These are phyloP conservation scores for Lachancea thermotolerans DNA, from an alignment of 805 yeast species.

Conservation along the genomic window DNA sequence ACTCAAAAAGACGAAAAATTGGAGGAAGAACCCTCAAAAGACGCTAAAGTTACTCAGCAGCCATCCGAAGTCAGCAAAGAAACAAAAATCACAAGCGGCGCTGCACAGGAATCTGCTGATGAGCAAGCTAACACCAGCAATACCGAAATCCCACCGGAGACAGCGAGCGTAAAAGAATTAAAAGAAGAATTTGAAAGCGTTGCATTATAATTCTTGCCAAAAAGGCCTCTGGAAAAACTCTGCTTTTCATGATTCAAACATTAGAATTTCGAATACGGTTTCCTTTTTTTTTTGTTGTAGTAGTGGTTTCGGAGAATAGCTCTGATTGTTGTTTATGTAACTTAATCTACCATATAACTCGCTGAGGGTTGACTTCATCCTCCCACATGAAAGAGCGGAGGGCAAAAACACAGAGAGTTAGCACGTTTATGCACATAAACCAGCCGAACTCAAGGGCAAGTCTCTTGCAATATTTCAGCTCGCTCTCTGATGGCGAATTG, in stretches of 20 bases:
- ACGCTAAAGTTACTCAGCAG: too few relatives aligned
- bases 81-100: too few relatives aligned
- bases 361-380: constrained; percentile 52
- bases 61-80: too few relatives aligned
- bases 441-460: constrained; percentile 52
- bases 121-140: not conserved
- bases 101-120: not conserved
- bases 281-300: too few relatives aligned
- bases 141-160: not conserved
- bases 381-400: constrained; percentile 62
- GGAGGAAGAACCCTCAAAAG: too few relatives aligned
- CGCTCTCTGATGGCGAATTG: constrained; percentile 16
- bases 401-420: constrained; percentile 51
- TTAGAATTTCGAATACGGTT: too few relatives aligned
- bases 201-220: constrained; percentile 16
- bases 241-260: too few relatives aligned
- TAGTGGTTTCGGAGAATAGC: too few relatives aligned
- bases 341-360: constrained; percentile 73
- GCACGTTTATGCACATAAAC: constrained; percentile 49
- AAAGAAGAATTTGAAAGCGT: constrained; percentile 28
- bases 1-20: too few relatives aligned
- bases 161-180: constrained; percentile 11
- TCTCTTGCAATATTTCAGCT: constrained; percentile 30
- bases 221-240: not conserved
- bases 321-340: not conserved